Conservation (phyloP, 305 asterid genomes). For the Caryopteris hybrid region DNA sequence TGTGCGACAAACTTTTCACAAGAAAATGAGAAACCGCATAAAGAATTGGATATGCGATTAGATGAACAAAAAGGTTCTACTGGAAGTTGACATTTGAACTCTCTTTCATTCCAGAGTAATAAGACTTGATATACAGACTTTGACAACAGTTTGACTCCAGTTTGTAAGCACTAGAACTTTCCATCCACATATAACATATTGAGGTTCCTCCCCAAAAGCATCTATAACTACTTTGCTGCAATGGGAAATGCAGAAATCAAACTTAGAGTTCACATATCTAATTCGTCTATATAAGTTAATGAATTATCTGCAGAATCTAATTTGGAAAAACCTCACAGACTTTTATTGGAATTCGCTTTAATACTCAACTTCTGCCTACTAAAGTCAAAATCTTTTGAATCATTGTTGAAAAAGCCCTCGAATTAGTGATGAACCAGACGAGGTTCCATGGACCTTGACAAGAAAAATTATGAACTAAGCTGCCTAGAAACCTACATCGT, state of each 20-base stretch:
- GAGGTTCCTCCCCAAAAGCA: background rate
- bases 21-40: no score
- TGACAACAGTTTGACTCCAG: background rate
- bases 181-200: background rate
- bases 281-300: background rate
- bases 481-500: background rate
- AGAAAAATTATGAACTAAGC: background rate
- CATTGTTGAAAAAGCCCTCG: background rate
- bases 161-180: background rate
- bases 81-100: background rate
- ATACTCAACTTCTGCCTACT: background rate
- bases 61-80: no score
- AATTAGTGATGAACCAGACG: background rate
- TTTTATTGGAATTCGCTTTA: background rate
- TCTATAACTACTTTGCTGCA: background rate
- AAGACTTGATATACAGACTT: background rate
- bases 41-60: no score
- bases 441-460: background rate
- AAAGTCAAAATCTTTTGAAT: slow-evolving; percentile 14
- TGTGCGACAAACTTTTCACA: no score
- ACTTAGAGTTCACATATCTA: slow-evolving; percentile 9
- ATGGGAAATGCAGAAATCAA: slow-evolving; percentile 13
- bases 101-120: background rate
- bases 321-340: background rate
- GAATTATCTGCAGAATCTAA: background rate